Evolutionary conservation across 2,329 filamentous ascomycete species (phyloP).

Genomic region (Hymenoscyphus occultus): DNA sequence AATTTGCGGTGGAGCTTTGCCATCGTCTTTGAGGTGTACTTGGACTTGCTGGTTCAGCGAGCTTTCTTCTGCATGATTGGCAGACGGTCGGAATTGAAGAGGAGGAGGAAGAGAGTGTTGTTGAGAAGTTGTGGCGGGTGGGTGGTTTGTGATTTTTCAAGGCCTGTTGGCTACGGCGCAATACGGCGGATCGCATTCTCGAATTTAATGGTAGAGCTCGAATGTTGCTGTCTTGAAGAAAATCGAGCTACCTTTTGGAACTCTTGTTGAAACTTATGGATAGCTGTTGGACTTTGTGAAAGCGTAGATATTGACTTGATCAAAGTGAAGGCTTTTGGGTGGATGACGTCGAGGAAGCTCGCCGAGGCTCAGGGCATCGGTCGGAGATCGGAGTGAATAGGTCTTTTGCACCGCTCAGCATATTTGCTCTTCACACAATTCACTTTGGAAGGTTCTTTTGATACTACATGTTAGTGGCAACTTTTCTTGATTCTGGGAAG

Average conservation of each 20-base stretch:
- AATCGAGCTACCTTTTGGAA: too few species aligned
- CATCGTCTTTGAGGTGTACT: slow-evolving; percentile 3
- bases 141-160: slow-evolving; percentile 10
- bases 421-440: neutral
- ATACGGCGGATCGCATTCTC: slow-evolving; percentile 18
- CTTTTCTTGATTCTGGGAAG: neutral
- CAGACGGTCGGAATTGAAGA: slow-evolving; percentile 10
- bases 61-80: slow-evolving; percentile 15
- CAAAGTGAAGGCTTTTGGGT: neutral
- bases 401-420: neutral
- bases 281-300: neutral
- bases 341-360: neutral
- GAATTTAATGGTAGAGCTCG: neutral
- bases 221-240: too few species aligned
- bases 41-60: neutral
- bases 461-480: neutral
- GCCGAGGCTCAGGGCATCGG: neutral
- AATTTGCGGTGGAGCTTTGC: slow-evolving; percentile 11
- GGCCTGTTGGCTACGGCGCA: slow-evolving; percentile 13
- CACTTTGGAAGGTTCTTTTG: too few species aligned
- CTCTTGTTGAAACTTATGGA: neutral
- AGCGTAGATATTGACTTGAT: neutral
- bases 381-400: neutral
- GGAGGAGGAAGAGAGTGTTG: neutral
- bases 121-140: slow-evolving; percentile 18